Evolutionary conservation across 306 rosid genomes (phyloP).

Genomic region (Crotalaria pallida): DNA sequence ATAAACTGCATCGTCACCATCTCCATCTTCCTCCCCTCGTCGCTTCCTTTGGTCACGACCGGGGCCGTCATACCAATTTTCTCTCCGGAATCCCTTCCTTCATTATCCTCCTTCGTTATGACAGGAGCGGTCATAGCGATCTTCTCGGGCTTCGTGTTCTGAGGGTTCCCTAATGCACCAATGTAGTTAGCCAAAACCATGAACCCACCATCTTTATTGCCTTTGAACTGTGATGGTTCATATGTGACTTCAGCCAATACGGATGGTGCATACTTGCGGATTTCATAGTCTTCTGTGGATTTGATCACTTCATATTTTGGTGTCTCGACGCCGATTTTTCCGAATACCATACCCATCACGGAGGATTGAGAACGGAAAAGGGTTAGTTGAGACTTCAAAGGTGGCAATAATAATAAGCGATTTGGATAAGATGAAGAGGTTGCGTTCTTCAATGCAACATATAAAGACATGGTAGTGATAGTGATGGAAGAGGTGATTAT

Average conservation of each 20-base stretch:
- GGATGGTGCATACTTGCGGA: constrained; percentile 54
- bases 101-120: constrained; percentile 37
- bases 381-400: neutral
- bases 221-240: constrained; percentile 67
- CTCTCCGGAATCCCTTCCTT: constrained; percentile 11
- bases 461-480: neutral
- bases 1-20: constrained; percentile 68
- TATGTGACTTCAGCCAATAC: constrained; percentile 75
- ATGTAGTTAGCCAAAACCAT: constrained; percentile 66
- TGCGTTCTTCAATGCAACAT: neutral
- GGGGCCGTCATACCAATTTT: constrained; percentile 80
- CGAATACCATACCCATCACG: constrained; percentile 78
- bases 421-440: neutral
- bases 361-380: neutral
- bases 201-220: constrained; percentile 82
- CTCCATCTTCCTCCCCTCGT: constrained; percentile 27
- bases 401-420: neutral
- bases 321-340: constrained; percentile 62
- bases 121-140: constrained; percentile 89
- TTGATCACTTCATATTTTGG: constrained; percentile 47
- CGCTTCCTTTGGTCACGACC: constrained; percentile 49
- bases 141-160: constrained; percentile 66
- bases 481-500: neutral
- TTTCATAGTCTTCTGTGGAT: constrained; percentile 57
- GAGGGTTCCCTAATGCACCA: constrained; percentile 70